phyloP scores from a whole-genome alignment of 345 rosid genomes.

The Camelina laxa region DNA sequence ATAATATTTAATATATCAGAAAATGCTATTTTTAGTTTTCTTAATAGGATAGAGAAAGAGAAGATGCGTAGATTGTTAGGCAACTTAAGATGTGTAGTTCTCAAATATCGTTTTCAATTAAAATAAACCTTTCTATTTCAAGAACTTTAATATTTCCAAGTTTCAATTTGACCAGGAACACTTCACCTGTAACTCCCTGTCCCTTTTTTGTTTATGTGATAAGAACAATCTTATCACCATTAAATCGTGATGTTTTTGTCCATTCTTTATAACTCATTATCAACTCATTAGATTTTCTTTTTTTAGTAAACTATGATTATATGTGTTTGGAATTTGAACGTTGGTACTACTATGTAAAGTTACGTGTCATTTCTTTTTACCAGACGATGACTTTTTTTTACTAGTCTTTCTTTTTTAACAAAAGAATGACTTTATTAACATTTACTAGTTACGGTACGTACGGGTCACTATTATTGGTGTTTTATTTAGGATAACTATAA shows the following conservation, averaged over 20 bases:
- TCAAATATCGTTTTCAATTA: conserved; percentile 21
- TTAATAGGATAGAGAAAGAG: conserved; percentile 32
- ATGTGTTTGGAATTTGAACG: not conserved
- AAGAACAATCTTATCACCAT: conserved; percentile 44
- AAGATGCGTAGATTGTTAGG: conserved; percentile 47
- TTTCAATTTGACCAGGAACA: conserved; percentile 48
- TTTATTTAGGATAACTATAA: conserved; percentile 35
- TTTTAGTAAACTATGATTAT: conserved; percentile 20
- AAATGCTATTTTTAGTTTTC: conserved; percentile 33
- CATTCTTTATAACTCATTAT: conserved; percentile 36
- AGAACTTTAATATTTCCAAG: conserved; percentile 43
- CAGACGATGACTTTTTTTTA: too few species aligned
- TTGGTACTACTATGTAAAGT: conserved; percentile 2
- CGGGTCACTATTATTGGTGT: conserved; percentile 38
- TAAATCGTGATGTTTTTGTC: conserved; percentile 37
- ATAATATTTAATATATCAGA: conserved; percentile 23
- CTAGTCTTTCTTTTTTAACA: too few species aligned
- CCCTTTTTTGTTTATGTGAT: conserved; percentile 37
- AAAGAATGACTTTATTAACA: conserved; percentile 1
- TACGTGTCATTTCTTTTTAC: too few species aligned
- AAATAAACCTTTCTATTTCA: conserved; percentile 39
- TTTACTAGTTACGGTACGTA: conserved; percentile 22
- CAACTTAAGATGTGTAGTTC: conserved; percentile 37
- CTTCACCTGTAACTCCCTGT: conserved; percentile 43
- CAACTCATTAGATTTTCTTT: not conserved